Conservation (phyloP, 768 basidiomycete species). For the Mycena filopes region DNA sequence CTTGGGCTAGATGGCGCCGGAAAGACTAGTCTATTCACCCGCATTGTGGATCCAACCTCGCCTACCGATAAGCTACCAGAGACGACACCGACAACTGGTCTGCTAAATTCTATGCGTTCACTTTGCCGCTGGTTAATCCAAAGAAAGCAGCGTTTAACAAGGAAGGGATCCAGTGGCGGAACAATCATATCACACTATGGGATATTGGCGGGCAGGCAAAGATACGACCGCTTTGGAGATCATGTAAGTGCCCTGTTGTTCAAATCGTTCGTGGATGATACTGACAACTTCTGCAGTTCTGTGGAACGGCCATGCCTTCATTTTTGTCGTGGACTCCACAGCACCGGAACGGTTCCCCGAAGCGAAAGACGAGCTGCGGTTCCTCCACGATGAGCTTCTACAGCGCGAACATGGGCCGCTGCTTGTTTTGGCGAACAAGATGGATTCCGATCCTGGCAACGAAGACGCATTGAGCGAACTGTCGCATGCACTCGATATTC, state of each 20-base stretch:
- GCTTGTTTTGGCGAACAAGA: constrained; percentile 17
- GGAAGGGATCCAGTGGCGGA: constrained; percentile 58
- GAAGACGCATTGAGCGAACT: not conserved
- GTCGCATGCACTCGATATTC: not conserved
- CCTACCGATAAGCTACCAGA: constrained; percentile 17
- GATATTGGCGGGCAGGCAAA: constrained; percentile 62
- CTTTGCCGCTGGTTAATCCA: too few relatives aligned
- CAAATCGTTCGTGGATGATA: too few relatives aligned
- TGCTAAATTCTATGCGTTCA: too few relatives aligned
- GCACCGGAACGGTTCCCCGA: constrained; percentile 58
- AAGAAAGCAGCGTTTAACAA: constrained; percentile 45
- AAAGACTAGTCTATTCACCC: constrained; percentile 42
- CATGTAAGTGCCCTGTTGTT: not conserved
- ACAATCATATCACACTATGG: constrained; percentile 64
- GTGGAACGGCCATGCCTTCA: constrained; percentile 55
- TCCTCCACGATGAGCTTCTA: constrained; percentile 48
- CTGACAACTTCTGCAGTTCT: not conserved
- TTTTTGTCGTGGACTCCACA: constrained; percentile 63
- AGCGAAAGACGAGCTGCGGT: constrained; percentile 53
- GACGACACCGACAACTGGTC: constrained; percentile 40
- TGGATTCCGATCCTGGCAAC: not conserved
- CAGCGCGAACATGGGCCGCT: constrained; percentile 40
- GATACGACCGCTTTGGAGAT: constrained; percentile 55
- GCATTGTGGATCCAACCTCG: constrained; percentile 37
- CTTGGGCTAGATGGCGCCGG: constrained; percentile 42